Percentiles rank a stretch among this genome's conserved stretches.
Conservation (phyloP, 2,329 filamentous ascomycete genomes). For the Penicillium sp. region DNA sequence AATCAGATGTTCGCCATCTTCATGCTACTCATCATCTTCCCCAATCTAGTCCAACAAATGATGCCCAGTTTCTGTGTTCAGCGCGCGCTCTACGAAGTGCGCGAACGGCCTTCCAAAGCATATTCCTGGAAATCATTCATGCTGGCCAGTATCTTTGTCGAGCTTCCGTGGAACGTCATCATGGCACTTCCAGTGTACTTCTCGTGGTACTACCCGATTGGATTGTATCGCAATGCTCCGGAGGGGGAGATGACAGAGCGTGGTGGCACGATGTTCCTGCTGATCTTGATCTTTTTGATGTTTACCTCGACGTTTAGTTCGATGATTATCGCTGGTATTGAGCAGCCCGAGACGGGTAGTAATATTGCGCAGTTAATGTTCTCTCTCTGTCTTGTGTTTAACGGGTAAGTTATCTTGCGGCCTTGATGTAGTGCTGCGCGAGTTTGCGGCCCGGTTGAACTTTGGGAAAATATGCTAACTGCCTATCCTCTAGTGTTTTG, state of each 20-base stretch:
- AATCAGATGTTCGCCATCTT: slow-evolving; percentile 90
- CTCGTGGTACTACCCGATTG: slow-evolving; percentile 60
- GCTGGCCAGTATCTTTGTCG: slow-evolving; percentile 79
- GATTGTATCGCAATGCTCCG: slow-evolving; percentile 45
- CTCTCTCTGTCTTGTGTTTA: slow-evolving; percentile 63
- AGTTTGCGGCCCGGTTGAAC: neutral
- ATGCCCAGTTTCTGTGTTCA: slow-evolving; percentile 54
- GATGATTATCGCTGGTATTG: slow-evolving; percentile 71
- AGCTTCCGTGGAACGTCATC: slow-evolving; percentile 77
- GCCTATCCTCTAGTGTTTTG: slow-evolving; percentile 55
- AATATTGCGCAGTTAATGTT: slow-evolving; percentile 63
- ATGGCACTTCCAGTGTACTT: slow-evolving; percentile 41
- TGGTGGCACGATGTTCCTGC: slow-evolving; percentile 67
- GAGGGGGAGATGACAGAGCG: slow-evolving; percentile 48
- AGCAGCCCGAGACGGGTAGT: slow-evolving; percentile 67
- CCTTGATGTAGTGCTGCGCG: neutral
- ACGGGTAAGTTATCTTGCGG: slow-evolving; percentile 33
- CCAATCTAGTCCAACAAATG: slow-evolving; percentile 54
- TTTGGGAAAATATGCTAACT: neutral
- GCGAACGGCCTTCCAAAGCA: slow-evolving; percentile 79
- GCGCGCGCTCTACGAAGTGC: slow-evolving; percentile 79
- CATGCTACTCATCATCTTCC: slow-evolving; percentile 70
- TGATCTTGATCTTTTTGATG: slow-evolving; percentile 68
- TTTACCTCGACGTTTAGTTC: slow-evolving; percentile 73
- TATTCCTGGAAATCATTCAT: slow-evolving; percentile 88